Evolutionary conservation across 1,284 basidiomycete genomes (phyloP), one percentile per base, ranked within the genome.

Genomic region (Sphagnurus paluster): DNA sequence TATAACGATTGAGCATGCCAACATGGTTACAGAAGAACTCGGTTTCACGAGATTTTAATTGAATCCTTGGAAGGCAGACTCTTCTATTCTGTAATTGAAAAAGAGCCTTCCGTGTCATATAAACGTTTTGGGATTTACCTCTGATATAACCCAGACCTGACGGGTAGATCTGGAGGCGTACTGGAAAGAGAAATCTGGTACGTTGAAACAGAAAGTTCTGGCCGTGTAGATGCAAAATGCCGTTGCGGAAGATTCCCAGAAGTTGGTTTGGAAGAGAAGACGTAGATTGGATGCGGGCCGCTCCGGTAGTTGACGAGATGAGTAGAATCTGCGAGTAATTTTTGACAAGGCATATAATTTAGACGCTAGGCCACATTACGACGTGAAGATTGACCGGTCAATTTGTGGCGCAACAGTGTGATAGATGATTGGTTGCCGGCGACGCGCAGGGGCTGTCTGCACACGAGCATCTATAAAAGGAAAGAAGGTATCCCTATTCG

Each of bases 321-420:
- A 5, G 41, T 42, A n/a, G n/a, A n/a, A n/a, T 50, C 44, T 29
- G 40, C 37, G 24, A 8, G 30, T 16, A 33, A 32, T 25, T 35
- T 35, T 26, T 46, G 51, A 50, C 48, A 50, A 46, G 48, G 44
- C 44, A 44, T 19, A 37, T 29, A 14, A 20, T 42, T 35, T n/a
- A 24, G 23, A 35, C 16, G 30, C 41, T 50, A 41, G 43, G 26
- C 42, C 34, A 45, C 42, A 38, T 29, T 39, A 21, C 45, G 36
- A 44, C 38, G 38, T 25, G 30, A 33, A 42, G 33, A 50, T 35
- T 48, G 46, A 19, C 48, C 56, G 56, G 57, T 53, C 36, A 57
- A 54, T 57, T 59, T 57, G 57, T 57, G 57, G 57, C 57, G 57
- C 50, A 52, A 20, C 39, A 41, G 41, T 24, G 35, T 41, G 21